A percentile compares a stretch with the other conserved stretches of the same genome.
phyloP scores from a whole-genome alignment of 2,329 filamentous ascomycete genomes.

The Cucurbitaria berberidis region DNA sequence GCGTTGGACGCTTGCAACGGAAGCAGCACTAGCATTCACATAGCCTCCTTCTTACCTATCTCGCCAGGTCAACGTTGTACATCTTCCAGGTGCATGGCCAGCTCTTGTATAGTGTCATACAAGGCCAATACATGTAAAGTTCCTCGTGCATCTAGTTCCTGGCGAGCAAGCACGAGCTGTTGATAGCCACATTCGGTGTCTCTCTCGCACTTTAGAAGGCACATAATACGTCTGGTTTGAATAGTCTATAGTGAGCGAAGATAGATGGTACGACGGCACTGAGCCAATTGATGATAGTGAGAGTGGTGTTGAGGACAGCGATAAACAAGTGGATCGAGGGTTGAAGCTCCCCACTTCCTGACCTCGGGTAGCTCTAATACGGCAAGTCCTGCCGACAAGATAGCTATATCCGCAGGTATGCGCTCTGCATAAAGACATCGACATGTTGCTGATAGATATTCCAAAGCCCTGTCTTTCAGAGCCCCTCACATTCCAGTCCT shows the following conservation, averaged over 20 bases:
- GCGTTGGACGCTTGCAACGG: too few species aligned
- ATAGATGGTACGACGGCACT: not conserved
- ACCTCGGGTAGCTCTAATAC: conserved; percentile 8
- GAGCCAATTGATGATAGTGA: not conserved
- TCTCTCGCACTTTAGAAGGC: not conserved
- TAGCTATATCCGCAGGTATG: not conserved
- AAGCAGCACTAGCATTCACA: not conserved
- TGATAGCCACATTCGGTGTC: not conserved
- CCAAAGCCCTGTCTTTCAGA: too few species aligned
- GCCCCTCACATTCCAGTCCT: conserved; percentile 2
- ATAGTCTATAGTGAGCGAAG: not conserved
- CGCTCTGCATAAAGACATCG: conserved; percentile 11
- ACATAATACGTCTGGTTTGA: not conserved
- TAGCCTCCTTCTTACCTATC: not conserved
- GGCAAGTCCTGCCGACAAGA: conserved; percentile 8
- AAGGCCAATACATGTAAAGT: too few species aligned
- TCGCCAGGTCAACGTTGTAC: not conserved
- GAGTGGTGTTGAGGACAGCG: not conserved
- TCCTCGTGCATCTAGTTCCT: too few species aligned
- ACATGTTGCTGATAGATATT: conserved; percentile 21
- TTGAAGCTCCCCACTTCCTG: conserved; percentile 9
- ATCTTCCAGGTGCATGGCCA: not conserved
- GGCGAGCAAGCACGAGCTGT: not conserved
- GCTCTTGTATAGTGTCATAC: not conserved
- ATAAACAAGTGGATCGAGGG: not conserved